A percentile compares a stretch with the other conserved stretches of the same genome.
Evolutionary conservation across 2,329 filamentous ascomycete genomes (phyloP).

Genomic region (Corynespora cassiicola): DNA sequence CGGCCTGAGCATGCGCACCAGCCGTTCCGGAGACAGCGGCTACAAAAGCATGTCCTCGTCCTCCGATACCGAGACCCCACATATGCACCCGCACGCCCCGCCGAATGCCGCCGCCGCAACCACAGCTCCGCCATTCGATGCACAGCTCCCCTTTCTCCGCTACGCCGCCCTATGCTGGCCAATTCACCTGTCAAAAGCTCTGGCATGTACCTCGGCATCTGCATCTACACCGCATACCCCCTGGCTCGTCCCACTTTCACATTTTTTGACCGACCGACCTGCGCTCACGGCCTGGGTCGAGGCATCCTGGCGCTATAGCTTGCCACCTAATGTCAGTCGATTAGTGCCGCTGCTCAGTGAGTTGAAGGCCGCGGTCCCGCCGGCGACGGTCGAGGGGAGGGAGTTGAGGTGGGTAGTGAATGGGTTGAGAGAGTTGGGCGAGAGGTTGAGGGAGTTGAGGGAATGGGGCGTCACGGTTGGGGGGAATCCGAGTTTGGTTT

Average conservation of each 20-base stretch:
- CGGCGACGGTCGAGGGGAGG: constrained; percentile 29
- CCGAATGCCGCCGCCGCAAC: constrained; percentile 5
- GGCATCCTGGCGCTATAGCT: constrained; percentile 36
- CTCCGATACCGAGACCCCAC: constrained; percentile 23
- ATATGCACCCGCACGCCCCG: constrained; percentile 5
- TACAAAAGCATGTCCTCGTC: constrained; percentile 35
- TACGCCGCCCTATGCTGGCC: constrained; percentile 41
- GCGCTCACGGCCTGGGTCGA: constrained; percentile 39
- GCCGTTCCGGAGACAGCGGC: constrained; percentile 35
- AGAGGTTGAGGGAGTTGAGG: constrained; percentile 28
- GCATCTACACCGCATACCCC: constrained; percentile 8
- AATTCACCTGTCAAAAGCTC: constrained; percentile 35
- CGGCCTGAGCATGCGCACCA: constrained; percentile 29
- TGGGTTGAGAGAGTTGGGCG: constrained; percentile 29
- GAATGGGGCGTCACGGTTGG: constrained; percentile 24
- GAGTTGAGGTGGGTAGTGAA: constrained; percentile 30
- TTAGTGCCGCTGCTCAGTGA: constrained; percentile 30
- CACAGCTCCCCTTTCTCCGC: constrained; percentile 34
- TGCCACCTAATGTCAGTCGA: constrained; percentile 37
- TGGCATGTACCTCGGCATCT: constrained; percentile 11
- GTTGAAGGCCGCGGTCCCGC: constrained; percentile 26
- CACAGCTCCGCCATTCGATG: constrained; percentile 26
- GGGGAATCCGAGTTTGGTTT: constrained; percentile 35
- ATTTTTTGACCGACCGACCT: constrained; percentile 31
- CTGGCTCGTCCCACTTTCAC: constrained; percentile 30